phyloP scores from a whole-genome alignment of 1,284 basidiomycete species.

The Tausonia pullulans region DNA sequence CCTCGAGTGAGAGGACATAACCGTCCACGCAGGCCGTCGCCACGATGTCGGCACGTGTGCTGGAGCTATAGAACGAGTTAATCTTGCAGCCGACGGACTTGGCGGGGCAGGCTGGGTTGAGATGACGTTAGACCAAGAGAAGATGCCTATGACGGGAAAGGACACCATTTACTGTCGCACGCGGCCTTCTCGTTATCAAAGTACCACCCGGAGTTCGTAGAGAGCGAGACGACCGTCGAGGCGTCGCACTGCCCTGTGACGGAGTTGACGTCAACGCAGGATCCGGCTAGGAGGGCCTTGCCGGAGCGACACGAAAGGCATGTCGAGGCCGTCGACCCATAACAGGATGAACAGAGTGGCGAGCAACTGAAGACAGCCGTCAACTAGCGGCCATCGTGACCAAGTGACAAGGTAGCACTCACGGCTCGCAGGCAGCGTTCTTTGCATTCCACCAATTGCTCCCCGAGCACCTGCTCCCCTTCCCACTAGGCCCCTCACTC shows the following conservation, averaged over 20 bases:
- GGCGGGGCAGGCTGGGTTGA: constrained; percentile 30
- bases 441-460: constrained; percentile 27
- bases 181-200: constrained; percentile 29
- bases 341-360: constrained; percentile 9
- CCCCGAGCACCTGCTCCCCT: constrained; percentile 10
- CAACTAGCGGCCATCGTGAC: background rate
- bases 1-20: constrained; percentile 28
- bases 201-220: constrained; percentile 28
- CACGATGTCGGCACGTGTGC: constrained; percentile 21
- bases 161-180: constrained; percentile 35
- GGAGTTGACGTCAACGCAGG: constrained; percentile 32
- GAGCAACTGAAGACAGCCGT: constrained; percentile 1
- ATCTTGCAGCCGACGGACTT: constrained; percentile 33
- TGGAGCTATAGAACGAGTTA: constrained; percentile 27
- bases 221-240: constrained; percentile 14
- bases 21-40: constrained; percentile 37
- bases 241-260: constrained; percentile 33
- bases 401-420: constrained; percentile 8
- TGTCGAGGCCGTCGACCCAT: background rate
- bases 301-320: constrained; percentile 7
- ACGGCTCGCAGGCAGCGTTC: constrained; percentile 25
- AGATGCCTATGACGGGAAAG: background rate
- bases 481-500: constrained; percentile 12
- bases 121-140: background rate
- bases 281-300: constrained; percentile 25